Base-by-base conservation (phyloP, 257 asterid genomes). In the Lithospermum erythrorhizon region DNA sequence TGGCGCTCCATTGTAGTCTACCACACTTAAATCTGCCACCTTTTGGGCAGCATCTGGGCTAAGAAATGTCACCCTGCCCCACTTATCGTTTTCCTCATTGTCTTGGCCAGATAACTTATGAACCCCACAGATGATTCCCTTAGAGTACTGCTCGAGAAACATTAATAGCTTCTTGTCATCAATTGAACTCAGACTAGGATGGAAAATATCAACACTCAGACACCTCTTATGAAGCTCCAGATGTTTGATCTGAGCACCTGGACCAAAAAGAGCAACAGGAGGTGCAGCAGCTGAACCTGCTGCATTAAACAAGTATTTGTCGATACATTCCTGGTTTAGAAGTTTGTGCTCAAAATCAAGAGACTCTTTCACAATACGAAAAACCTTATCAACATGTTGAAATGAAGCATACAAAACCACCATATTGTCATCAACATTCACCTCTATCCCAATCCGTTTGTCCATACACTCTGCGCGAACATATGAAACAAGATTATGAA, bases 61-160 rank as follows among this genome's bases (percentile, higher is more conserved):
- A 59, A 74, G 76, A 81, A 93, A 93, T 62, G 90, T 93, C 58
- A 89, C 89, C 72, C 85, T 81, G 63, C 94, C 96, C 97, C 98
- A 89, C 66, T 77, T 81, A 53, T 66, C 85, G 51, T 73, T 82
- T 65, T 79, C 91, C 72, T 76, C 81, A 45, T 58, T 70, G 47
- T 80, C 84, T 14, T 32, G 81, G 61, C 76, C 72, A 48, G 72
- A 63, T 65, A 75, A 79, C 76, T 76, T 91, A 71, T 68, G 75
- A 51, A 81, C 24, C 35, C 79, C 73, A 74, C 97, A 89, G 63
- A 93, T 76, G 53, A 53, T 57, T 53, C 90, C 87, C 10, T 18
- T 63, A n/a, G 89, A 76, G 52, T 48, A 45, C 62, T 65, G 78
- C 85, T 89, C 98, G 60, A 93, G 77, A 71, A 71, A 80, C 72